These are phyloP conservation scores for Cercophora newfieldiana DNA, from an alignment of 495 filamentous ascomycete species.

Conservation along the genomic window DNA sequence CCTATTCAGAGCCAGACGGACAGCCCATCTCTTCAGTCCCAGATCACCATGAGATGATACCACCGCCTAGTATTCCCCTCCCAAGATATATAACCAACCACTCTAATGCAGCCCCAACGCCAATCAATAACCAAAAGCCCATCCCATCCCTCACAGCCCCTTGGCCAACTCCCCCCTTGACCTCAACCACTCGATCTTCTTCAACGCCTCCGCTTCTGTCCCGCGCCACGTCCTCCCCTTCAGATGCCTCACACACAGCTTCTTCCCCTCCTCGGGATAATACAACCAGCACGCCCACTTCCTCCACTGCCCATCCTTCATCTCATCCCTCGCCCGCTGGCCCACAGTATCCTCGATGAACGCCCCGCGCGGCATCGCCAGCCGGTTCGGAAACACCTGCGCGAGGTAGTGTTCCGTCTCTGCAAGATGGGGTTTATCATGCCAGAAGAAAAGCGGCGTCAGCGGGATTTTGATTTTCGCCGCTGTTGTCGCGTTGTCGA, in stretches of 20 bases:
- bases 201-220: constrained; percentile 30
- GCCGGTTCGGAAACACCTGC: constrained; percentile 42
- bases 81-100: not conserved
- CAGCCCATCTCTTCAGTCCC: too few species aligned
- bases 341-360: constrained; percentile 52
- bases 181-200: constrained; percentile 31
- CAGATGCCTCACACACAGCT: constrained; percentile 43
- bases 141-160: not conserved
- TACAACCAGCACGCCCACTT: constrained; percentile 53
- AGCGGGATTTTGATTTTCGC: constrained; percentile 34
- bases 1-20: too few species aligned
- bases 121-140: not conserved
- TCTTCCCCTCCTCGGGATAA: constrained; percentile 43
- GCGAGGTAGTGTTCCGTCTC: constrained; percentile 44
- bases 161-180: not conserved
- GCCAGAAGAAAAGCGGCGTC: constrained; percentile 53
- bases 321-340: constrained; percentile 46
- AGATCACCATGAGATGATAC: not conserved
- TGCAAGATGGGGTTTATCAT: constrained; percentile 51
- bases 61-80: not conserved
- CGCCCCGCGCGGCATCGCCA: constrained; percentile 41
- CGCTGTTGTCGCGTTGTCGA: not conserved
- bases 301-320: constrained; percentile 47
- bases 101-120: too few species aligned
- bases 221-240: constrained; percentile 47